Base-by-base conservation (phyloP, 495 filamentous ascomycete genomes). In the Xylaria palmicola region DNA sequence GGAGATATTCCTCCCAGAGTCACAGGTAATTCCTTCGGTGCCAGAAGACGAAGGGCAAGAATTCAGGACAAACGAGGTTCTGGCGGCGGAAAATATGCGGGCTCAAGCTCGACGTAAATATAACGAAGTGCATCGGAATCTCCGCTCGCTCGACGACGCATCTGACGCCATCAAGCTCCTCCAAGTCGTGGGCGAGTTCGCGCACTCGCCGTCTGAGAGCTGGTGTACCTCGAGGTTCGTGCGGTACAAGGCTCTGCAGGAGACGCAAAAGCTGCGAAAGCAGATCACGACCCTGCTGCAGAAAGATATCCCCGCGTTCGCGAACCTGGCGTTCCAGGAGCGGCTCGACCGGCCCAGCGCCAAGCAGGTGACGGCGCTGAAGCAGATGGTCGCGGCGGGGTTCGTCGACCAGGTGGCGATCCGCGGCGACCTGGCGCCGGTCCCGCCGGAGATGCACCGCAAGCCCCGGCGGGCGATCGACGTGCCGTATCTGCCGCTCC, bases 361-460 rank as follows among this genome's bases (percentile, higher is more conserved):
- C 0, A 86, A 88, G 45, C 89, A 95, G 64, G 71, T 93, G 30
- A 88, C 90, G 62, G 86, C 90, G 0, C 81, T 99, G 8, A 92
- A 93, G 67, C 91, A 97, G 70, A 93, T 98, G 68, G 84, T 91
- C 49, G 90, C 93, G 0, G 89, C 92, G 0, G 95, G 92, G 3
- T 99, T 97, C 78, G 87, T 99, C 64, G 95, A 98, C 76, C 89
- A 97, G 59, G 82, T 99, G 50, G 95, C 95, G 52, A 93, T 98
- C 68, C 91, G 94, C 60, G 91, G 92, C 3, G 93, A 98, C 71
- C 79, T 93, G 9, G 79, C 89, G 0, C 90, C 91, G 4, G 80
- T 80, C 17, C 89, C 91, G 1, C 90, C 90, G 2, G 87, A 89
- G 56, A 79, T 85, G 59, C 71, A 79, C 4, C 81, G 90, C 19